These are phyloP conservation scores for Fraxinus sp. DNA, from an alignment of 305 asterid genomes.

Conservation along the genomic window DNA sequence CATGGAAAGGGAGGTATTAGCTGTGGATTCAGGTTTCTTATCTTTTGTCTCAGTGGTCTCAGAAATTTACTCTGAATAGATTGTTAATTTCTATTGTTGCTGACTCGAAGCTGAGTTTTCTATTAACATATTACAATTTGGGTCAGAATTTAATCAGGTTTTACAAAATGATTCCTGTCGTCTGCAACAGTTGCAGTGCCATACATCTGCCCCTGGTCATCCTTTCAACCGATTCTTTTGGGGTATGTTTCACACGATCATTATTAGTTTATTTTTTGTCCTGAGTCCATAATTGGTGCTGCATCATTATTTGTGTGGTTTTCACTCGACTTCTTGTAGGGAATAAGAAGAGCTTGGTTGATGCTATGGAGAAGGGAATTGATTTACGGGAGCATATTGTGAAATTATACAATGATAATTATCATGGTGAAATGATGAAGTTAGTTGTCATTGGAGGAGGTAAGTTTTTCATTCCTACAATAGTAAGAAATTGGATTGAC, in stretches of 20 bases:
- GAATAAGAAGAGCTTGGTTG: constrained; percentile 91
- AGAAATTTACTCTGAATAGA: constrained; percentile 11
- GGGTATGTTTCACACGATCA: constrained; percentile 50
- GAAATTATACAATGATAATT: constrained; percentile 68
- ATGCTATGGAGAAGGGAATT: constrained; percentile 88
- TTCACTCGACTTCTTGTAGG: constrained; percentile 48
- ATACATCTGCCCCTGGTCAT: constrained; percentile 76
- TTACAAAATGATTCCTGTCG: constrained; percentile 91
- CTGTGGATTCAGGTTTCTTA: constrained; percentile 89
- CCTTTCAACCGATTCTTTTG: constrained; percentile 93
- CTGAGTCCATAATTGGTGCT: constrained; percentile 10
- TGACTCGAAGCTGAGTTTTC: constrained; percentile 22
- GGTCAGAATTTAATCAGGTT: constrained; percentile 87
- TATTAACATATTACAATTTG: constrained; percentile 25
- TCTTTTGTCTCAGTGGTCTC: constrained; percentile 13
- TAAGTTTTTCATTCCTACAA: constrained; percentile 26
- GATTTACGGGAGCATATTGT: constrained; percentile 74
- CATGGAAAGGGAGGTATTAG: constrained; percentile 93
- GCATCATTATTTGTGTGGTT: constrained; percentile 9
- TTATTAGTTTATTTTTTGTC: constrained; percentile 5
- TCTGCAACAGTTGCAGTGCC: constrained; percentile 85
- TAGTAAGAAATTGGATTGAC: neutral
- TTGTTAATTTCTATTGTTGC: constrained; percentile 14
- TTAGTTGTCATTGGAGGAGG: constrained; percentile 96
- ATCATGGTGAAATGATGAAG: constrained; percentile 87